A percentile compares a stretch with the other conserved stretches of the same genome.
Conservation (phyloP, 768 basidiomycete species). For the Hericium rajendrae region DNA sequence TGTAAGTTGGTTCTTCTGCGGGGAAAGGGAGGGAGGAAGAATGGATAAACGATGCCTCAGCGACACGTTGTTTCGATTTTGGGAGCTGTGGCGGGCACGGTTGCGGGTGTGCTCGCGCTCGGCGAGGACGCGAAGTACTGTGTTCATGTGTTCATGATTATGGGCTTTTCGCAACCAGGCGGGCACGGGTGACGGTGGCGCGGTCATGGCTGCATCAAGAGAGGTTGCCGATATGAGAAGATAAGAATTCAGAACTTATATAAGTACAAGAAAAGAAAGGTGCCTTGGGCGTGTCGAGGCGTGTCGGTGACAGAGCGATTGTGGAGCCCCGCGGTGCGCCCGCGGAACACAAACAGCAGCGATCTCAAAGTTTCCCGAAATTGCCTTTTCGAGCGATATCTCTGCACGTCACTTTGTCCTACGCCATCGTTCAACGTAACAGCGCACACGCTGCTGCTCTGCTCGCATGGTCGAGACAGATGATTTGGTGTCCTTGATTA, state of each 20-base stretch:
- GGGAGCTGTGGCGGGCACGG: constrained; percentile 20
- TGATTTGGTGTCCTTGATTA: constrained; percentile 3
- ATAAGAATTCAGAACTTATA: neutral
- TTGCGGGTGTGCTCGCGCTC: constrained; percentile 29
- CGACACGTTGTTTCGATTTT: constrained; percentile 14
- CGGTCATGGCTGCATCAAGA: neutral
- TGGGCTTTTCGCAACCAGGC: constrained; percentile 22
- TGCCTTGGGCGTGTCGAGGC: neutral
- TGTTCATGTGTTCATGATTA: constrained; percentile 17
- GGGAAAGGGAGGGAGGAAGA: constrained; percentile 12
- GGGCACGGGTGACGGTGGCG: neutral
- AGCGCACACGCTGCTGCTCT: too few relatives aligned
- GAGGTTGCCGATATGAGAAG: neutral
- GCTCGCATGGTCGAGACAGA: neutral
- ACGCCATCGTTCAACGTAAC: too few relatives aligned
- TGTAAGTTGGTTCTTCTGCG: constrained; percentile 15
- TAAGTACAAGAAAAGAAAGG: neutral
- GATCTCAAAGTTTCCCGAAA: neutral
- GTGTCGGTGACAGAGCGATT: too few relatives aligned
- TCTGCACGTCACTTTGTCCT: neutral
- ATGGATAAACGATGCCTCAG: constrained; percentile 8
- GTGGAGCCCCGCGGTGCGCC: neutral
- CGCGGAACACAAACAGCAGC: too few relatives aligned
- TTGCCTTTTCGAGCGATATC: neutral
- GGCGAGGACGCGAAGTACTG: constrained; percentile 26